Conservation (phyloP, 1,284 basidiomycete genomes). For the Puccinia coronata region DNA sequence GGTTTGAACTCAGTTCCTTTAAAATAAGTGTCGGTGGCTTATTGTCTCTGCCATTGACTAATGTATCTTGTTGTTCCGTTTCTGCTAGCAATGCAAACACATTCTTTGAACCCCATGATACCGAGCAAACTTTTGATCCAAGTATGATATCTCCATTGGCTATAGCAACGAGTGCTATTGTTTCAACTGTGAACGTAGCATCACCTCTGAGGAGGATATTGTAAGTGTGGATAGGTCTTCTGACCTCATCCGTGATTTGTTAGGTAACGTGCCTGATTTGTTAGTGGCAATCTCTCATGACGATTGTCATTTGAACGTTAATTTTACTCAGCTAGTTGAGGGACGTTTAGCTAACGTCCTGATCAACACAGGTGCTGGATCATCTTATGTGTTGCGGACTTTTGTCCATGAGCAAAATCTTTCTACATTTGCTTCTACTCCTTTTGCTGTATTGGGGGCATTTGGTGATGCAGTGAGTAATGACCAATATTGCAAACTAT, state of each 20-base stretch:
- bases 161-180: neutral
- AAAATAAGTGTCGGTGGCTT: constrained; percentile 4
- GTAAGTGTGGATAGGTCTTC: neutral
- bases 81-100: constrained; percentile 7
- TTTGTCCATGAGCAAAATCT: neutral
- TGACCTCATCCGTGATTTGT: neutral
- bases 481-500: neutral
- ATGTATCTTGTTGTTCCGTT: neutral
- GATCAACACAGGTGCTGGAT: neutral
- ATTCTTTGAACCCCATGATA: neutral
- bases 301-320: neutral
- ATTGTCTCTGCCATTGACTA: neutral
- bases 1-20: neutral
- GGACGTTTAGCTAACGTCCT: neutral
- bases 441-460: neutral
- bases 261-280: neutral
- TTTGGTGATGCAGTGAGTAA: neutral
- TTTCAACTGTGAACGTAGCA: neutral
- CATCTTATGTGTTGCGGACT: neutral
- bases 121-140: neutral
- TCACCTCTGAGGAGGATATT: neutral
- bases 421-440: neutral
- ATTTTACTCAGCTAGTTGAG: neutral
- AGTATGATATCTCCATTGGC: neutral
- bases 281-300: neutral